Conservation (phyloP, 1,139 yeast species). For the Taphrina deformans region DNA sequence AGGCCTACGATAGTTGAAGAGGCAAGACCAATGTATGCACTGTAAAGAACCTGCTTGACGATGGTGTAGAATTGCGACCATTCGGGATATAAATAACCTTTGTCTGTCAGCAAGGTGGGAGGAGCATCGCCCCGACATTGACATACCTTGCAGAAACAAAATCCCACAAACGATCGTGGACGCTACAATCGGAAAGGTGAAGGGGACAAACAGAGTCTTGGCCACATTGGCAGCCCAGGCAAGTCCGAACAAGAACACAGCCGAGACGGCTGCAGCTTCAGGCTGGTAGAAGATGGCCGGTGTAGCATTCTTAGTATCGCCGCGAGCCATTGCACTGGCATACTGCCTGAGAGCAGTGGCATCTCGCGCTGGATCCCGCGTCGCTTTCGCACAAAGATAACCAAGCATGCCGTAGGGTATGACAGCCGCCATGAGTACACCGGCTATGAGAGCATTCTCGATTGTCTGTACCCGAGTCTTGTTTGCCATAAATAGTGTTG, state of each 20-base stretch:
- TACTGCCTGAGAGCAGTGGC: neutral
- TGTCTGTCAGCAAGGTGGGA: too few species aligned
- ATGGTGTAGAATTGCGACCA: constrained; percentile 21
- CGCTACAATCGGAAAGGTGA: constrained; percentile 6
- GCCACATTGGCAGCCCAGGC: constrained; percentile 27
- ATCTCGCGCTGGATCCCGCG: constrained; percentile 2
- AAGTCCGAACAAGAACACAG: constrained; percentile 18
- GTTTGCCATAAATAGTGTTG: constrained; percentile 1
- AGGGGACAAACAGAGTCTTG: constrained; percentile 18
- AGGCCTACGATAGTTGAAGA: neutral
- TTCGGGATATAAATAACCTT: constrained; percentile 18
- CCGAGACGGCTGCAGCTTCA: constrained; percentile 24
- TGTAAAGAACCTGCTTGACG: constrained; percentile 18
- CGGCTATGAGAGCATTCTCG: constrained; percentile 9
- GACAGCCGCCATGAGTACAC: neutral
- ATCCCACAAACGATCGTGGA: constrained; percentile 19
- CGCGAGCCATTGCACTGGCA: neutral
- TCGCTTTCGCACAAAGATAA: constrained; percentile 14
- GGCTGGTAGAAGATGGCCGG: constrained; percentile 22
- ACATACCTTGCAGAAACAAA: constrained; percentile 12
- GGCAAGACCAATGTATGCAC: constrained; percentile 20
- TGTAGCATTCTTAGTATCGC: neutral
- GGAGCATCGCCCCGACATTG: too few species aligned
- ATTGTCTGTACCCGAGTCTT: constrained; percentile 17
- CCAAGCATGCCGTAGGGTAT: constrained; percentile 25